A percentile compares a stretch with the other conserved stretches of the same genome.
phyloP scores from a whole-genome alignment of 2,329 filamentous ascomycete genomes.

The Dothidotthia symphoricarpi region DNA sequence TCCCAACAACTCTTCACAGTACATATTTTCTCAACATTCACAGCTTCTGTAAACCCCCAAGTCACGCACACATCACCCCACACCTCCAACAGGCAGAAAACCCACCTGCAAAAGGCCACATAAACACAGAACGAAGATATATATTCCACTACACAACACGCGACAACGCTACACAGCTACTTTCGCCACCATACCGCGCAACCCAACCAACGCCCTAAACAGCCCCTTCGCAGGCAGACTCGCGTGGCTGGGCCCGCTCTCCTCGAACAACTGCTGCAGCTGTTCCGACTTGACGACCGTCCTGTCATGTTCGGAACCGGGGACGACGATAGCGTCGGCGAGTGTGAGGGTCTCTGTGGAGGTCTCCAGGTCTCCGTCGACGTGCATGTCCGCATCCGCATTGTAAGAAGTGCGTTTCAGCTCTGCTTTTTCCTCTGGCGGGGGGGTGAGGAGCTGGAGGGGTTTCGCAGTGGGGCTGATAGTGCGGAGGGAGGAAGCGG shows the following conservation, averaged over 20 bases:
- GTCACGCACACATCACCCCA: too few relatives aligned
- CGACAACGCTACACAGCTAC: too few relatives aligned
- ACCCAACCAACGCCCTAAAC: constrained; percentile 68
- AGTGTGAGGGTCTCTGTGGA: constrained; percentile 1
- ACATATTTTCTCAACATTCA: too few relatives aligned
- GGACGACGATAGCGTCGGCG: constrained; percentile 14
- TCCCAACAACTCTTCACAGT: too few relatives aligned
- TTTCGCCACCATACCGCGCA: too few relatives aligned
- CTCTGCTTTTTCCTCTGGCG: constrained; percentile 38
- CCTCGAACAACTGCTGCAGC: constrained; percentile 65
- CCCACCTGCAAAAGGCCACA: too few relatives aligned
- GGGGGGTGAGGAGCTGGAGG: constrained; percentile 30
- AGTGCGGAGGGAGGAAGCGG: constrained; percentile 67
- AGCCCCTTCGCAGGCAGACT: constrained; percentile 71
- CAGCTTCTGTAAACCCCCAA: too few relatives aligned
- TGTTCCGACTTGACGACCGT: constrained; percentile 67
- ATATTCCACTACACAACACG: too few relatives aligned
- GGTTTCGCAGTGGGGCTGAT: constrained; percentile 34
- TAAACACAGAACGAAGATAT: too few relatives aligned
- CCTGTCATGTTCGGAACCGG: constrained; percentile 48
- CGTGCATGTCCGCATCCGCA: constrained; percentile 9
- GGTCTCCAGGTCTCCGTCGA: constrained; percentile 2
- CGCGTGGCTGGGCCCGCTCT: constrained; percentile 64
- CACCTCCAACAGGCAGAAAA: too few relatives aligned
- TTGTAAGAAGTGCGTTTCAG: constrained; percentile 12